Conservation (phyloP, 1,284 basidiomycete species). For the Irpex sp. region DNA sequence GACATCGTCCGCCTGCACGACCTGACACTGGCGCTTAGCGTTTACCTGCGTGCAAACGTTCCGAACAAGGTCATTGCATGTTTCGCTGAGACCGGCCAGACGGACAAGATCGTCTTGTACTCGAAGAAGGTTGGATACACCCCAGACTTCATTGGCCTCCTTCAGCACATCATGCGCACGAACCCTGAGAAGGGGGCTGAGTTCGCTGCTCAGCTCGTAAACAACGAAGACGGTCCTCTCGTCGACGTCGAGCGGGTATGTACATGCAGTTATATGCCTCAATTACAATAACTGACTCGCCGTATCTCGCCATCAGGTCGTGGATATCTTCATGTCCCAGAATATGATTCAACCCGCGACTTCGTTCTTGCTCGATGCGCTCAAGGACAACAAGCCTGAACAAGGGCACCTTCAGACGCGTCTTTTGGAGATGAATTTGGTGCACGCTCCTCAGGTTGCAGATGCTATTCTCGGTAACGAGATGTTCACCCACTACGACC, state of each 20-base stretch:
- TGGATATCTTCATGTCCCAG: slow-evolving; percentile 99
- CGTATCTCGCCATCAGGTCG: slow-evolving; percentile 48
- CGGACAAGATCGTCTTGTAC: slow-evolving; percentile 97
- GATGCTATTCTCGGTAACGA: slow-evolving; percentile 99
- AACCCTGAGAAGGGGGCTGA: slow-evolving; percentile 98
- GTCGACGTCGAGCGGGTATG: slow-evolving; percentile 90
- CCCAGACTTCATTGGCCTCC: slow-evolving; percentile 92
- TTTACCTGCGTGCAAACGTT: slow-evolving; percentile 96
- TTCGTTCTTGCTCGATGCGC: slow-evolving; percentile 96
- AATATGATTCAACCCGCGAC: slow-evolving; percentile 99
- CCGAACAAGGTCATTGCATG: slow-evolving; percentile 99
- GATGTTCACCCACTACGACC: slow-evolving; percentile 98
- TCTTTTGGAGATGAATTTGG: slow-evolving; percentile 96
- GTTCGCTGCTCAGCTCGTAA: slow-evolving; percentile 93
- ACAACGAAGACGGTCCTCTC: slow-evolving; percentile 90
- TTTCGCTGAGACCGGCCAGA: slow-evolving; percentile 99
- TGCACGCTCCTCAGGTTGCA: slow-evolving; percentile 97
- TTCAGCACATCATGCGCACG: slow-evolving; percentile 96
- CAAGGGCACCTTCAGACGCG: slow-evolving; percentile 96
- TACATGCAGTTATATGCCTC: slow-evolving; percentile 8
- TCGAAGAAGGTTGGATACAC: slow-evolving; percentile 96
- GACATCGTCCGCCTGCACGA: slow-evolving; percentile 96
- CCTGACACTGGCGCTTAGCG: slow-evolving; percentile 98
- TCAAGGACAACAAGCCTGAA: slow-evolving; percentile 99
- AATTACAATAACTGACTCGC: slow-evolving; percentile 2